phyloP scores from a whole-genome alignment of 2,329 filamentous ascomycete genomes.

The Fusarium sp. region DNA sequence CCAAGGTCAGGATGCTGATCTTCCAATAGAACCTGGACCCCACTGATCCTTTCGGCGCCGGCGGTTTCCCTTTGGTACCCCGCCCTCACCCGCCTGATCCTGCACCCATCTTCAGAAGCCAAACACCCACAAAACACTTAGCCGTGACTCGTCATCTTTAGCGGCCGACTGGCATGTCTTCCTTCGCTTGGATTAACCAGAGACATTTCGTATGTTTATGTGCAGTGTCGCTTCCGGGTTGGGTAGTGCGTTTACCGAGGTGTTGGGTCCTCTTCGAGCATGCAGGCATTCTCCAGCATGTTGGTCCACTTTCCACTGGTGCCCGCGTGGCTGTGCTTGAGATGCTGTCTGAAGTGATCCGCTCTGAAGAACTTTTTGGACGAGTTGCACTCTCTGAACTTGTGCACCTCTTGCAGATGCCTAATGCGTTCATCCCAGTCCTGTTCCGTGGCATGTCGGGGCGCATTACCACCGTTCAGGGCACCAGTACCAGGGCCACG shows the following conservation, averaged over 20 bases:
- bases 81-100: conserved; percentile 35
- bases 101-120: conserved; percentile 31
- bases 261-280: conserved; percentile 81
- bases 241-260: conserved; percentile 45
- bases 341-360: conserved; percentile 96
- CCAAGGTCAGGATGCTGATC: conserved; percentile 10
- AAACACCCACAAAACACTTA: conserved; percentile 31
- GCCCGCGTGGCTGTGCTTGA: conserved; percentile 97
- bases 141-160: conserved; percentile 33
- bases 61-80: conserved; percentile 32
- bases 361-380: conserved; percentile 98
- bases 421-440: conserved; percentile 90
- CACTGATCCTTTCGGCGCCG: conserved; percentile 22
- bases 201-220: neutral
- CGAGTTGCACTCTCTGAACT: conserved; percentile 98
- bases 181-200: neutral
- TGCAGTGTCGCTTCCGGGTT: conserved; percentile 1
- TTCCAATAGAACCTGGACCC: conserved; percentile 21
- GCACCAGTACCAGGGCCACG: conserved; percentile 51
- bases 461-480: conserved; percentile 51
- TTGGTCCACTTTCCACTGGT: conserved; percentile 99
- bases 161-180: conserved; percentile 25
- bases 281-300: conserved; percentile 95
- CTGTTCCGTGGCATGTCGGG: conserved; percentile 73
- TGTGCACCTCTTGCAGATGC: conserved; percentile 91